Evolutionary conservation across 1,139 yeast genomes (phyloP).

Genomic region (Martiniozyma asiatica): DNA sequence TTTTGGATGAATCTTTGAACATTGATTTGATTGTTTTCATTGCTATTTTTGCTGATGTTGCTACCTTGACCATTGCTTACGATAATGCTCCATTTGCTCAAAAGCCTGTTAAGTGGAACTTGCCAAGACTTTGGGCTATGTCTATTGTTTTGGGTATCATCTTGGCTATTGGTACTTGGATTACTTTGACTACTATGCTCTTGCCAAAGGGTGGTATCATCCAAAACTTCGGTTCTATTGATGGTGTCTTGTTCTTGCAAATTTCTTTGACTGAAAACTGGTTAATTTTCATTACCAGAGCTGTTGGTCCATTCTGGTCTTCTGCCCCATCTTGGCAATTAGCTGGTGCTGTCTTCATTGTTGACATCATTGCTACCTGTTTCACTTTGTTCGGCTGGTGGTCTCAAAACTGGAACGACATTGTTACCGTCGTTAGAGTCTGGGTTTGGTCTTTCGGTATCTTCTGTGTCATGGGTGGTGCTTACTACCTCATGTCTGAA

Average conservation of each 20-base stretch:
- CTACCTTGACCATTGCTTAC: conserved; percentile 89
- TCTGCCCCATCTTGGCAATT: conserved; percentile 91
- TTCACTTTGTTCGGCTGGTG: conserved; percentile 94
- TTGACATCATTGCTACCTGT: conserved; percentile 82
- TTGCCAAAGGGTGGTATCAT: conserved; percentile 79
- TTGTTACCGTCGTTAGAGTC: conserved; percentile 85
- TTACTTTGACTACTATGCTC: conserved; percentile 84
- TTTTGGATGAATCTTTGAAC: conserved; percentile 70
- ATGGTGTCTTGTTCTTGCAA: conserved; percentile 86
- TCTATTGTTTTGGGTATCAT: conserved; percentile 71
- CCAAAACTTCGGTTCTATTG: conserved; percentile 88
- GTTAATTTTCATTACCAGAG: conserved; percentile 92
- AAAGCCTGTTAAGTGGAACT: conserved; percentile 96
- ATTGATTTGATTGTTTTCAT: conserved; percentile 85
- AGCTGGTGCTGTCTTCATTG: conserved; percentile 81
- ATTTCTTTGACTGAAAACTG: conserved; percentile 90
- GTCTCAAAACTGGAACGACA: conserved; percentile 96
- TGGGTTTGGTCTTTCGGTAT: conserved; percentile 95
- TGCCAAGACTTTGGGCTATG: conserved; percentile 97
- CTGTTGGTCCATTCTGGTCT: conserved; percentile 93
- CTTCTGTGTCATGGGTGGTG: conserved; percentile 94
- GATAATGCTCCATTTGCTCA: conserved; percentile 98
- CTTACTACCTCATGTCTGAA: conserved; percentile 83
- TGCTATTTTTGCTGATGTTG: conserved; percentile 94
- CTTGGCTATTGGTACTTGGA: conserved; percentile 86